A percentile compares a stretch with the other conserved stretches of the same genome.
Conservation (phyloP, 495 filamentous ascomycete species). For the Apiosordaria backusii region DNA sequence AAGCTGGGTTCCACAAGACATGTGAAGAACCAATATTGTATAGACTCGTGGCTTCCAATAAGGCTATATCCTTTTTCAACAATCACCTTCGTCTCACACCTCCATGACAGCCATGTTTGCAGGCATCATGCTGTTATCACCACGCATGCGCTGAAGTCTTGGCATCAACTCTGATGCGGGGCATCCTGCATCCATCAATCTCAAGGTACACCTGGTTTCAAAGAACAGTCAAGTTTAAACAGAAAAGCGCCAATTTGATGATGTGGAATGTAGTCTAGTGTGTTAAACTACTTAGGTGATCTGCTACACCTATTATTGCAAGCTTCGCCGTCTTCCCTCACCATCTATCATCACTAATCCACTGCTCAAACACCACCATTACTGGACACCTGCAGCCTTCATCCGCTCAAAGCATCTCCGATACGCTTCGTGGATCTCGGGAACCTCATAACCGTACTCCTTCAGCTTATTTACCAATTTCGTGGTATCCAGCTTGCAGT, state of each 20-base stretch:
- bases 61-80: neutral
- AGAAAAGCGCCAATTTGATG: no score
- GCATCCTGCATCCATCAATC: neutral
- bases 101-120: neutral
- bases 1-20: neutral
- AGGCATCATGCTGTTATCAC: neutral
- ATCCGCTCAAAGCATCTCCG: constrained; percentile 60
- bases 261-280: neutral
- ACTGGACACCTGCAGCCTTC: constrained; percentile 53
- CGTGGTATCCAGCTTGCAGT: constrained; percentile 60
- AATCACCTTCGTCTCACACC: neutral
- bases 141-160: neutral
- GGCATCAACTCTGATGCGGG: neutral
- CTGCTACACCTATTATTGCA: no score
- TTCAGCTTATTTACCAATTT: constrained; percentile 58
- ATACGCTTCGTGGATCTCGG: constrained; percentile 62
- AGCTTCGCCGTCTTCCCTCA: no score
- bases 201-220: neutral
- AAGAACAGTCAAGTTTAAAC: no score
- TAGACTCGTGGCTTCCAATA: neutral
- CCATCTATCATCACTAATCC: neutral
- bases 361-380: constrained; percentile 10
- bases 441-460: constrained; percentile 56
- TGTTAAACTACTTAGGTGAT: neutral
- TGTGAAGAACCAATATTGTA: neutral